Conservation (phyloP, 192 early-diverging fungal species). For the Podila horticola region DNA sequence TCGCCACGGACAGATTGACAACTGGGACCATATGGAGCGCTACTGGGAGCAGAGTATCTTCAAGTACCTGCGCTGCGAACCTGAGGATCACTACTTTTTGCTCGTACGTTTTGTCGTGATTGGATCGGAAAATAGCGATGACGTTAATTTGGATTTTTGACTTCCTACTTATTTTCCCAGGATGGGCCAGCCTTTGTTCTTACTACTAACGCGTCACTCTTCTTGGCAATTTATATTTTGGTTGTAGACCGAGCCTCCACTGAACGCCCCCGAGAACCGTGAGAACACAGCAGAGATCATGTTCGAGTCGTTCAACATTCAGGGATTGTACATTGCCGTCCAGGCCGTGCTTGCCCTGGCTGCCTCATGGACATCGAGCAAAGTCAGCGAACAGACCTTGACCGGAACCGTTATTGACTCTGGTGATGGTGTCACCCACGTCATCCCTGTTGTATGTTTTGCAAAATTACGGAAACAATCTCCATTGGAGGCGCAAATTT, state of each 20-base stretch:
- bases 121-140: too few relatives aligned
- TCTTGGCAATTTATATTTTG: neutral
- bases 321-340: conserved; percentile 99
- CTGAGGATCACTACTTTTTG: conserved; percentile 97
- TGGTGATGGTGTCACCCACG: conserved; percentile 99
- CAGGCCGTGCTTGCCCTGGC: conserved; percentile 98
- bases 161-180: too few relatives aligned
- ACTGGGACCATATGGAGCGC: conserved; percentile 99
- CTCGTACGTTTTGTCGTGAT: conserved; percentile 64
- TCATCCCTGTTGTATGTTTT: conserved; percentile 91
- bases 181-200: too few relatives aligned
- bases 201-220: neutral
- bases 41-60: conserved; percentile 99
- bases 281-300: conserved; percentile 99
- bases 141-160: too few relatives aligned
- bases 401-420: conserved; percentile 99
- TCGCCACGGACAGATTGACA: conserved; percentile 97
- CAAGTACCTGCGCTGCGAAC: conserved; percentile 98
- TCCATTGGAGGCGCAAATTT: neutral
- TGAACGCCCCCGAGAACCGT: conserved; percentile 98
- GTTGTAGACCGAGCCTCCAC: conserved; percentile 93
- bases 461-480: neutral
- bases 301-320: conserved; percentile 98
- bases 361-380: conserved; percentile 92
- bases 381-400: conserved; percentile 85